phyloP scores from a whole-genome alignment of 768 basidiomycete species.

The Sarcodon sp. region DNA sequence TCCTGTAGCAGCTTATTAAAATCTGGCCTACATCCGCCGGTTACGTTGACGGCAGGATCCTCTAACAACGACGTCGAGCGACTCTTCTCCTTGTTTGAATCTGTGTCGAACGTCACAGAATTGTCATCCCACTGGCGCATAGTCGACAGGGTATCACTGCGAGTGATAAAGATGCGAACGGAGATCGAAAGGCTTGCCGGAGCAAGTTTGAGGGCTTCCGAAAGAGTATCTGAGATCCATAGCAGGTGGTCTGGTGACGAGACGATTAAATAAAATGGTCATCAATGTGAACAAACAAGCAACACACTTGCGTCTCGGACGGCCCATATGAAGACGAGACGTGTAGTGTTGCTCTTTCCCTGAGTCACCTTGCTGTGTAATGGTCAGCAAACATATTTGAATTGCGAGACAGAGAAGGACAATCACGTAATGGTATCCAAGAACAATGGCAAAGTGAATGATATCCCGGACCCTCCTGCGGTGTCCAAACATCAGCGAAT shows the following conservation, averaged over 20 bases:
- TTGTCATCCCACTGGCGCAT: conserved; percentile 6
- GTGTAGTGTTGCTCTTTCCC: conserved; percentile 15
- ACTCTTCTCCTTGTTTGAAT: conserved; percentile 10
- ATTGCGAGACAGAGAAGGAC: background rate
- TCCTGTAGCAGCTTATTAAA: conserved; percentile 20
- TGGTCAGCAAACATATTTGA: background rate
- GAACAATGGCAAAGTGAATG: conserved; percentile 32
- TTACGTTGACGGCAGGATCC: conserved; percentile 14
- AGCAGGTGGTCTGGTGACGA: conserved; percentile 19
- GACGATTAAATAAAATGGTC: background rate
- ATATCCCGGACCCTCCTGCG: conserved; percentile 36
- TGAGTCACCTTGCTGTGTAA: conserved; percentile 15
- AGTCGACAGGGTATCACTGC: conserved; percentile 1
- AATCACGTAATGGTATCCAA: conserved; percentile 29
- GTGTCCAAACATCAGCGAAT: background rate
- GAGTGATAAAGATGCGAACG: conserved; percentile 29
- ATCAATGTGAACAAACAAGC: background rate
- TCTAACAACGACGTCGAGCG: conserved; percentile 10
- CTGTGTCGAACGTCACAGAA: conserved; percentile 5
- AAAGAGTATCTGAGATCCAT: conserved; percentile 32
- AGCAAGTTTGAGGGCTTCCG: conserved; percentile 16
- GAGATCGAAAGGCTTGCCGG: conserved; percentile 20
- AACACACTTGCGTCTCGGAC: conserved; percentile 24
- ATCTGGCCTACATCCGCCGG: conserved; percentile 28
- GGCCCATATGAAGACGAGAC: conserved; percentile 29